phyloP scores from a whole-genome alignment of 345 rosid species.

The Eucalyptus sp. region DNA sequence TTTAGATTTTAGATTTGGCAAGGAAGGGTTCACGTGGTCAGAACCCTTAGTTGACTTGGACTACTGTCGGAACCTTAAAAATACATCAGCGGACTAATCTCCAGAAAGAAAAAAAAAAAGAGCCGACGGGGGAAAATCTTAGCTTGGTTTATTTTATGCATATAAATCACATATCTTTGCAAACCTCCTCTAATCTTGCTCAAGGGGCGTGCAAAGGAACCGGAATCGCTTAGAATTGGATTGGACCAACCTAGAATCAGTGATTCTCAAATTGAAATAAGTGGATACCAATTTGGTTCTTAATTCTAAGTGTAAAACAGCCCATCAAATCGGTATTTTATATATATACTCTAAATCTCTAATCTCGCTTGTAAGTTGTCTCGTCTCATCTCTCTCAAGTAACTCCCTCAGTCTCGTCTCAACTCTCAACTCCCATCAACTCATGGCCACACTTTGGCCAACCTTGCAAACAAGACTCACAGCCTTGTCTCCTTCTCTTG shows the following conservation, averaged over 20 bases:
- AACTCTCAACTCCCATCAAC: not conserved
- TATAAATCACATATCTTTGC: not conserved
- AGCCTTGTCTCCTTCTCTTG: not conserved
- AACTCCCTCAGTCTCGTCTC: not conserved
- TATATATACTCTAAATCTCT: too few relatives aligned
- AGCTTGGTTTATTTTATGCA: not conserved
- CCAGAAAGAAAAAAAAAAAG: not conserved
- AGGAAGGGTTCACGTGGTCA: not conserved
- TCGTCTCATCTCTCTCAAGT: not conserved
- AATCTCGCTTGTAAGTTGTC: not conserved
- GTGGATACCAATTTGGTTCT: rapidly evolving
- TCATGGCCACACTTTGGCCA: not conserved
- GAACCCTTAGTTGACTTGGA: not conserved
- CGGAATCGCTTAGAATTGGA: rapidly evolving
- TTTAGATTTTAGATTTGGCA: not conserved
- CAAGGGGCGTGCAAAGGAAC: rapidly evolving
- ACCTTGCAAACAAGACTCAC: rapidly evolving
- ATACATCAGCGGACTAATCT: not conserved
- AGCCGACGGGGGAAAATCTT: not conserved
- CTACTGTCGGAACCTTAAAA: not conserved
- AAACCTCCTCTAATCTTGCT: not conserved
- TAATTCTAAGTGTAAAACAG: too few relatives aligned
- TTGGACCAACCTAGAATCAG: rapidly evolving
- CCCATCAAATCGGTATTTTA: rapidly evolving
- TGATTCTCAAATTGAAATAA: rapidly evolving